A percentile compares a stretch with the other conserved stretches of the same genome.
phyloP scores from a whole-genome alignment of 169 alveolate species.

The Cryptosporidium ryanae region DNA sequence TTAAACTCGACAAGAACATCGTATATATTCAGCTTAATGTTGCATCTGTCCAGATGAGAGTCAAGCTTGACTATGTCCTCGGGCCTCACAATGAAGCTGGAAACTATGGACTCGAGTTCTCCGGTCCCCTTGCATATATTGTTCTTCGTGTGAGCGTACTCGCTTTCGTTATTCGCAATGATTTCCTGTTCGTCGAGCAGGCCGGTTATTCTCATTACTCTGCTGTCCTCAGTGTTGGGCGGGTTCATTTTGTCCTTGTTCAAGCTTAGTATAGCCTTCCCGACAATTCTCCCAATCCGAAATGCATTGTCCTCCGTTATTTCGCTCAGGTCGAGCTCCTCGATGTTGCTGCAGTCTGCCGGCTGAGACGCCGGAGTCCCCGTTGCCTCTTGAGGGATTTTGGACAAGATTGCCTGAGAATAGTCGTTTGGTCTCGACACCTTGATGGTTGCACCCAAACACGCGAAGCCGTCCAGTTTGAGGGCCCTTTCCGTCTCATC shows the following conservation, averaged over 20 bases:
- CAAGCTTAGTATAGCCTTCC: neutral
- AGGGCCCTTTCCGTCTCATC: conserved; percentile 92
- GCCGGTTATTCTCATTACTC: conserved; percentile 10
- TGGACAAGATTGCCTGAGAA: conserved; percentile 32
- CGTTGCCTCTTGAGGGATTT: neutral
- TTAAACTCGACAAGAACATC: conserved; percentile 51
- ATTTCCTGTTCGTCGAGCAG: neutral
- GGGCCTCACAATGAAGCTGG: conserved; percentile 8
- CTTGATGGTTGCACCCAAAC: conserved; percentile 89
- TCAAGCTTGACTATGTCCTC: conserved; percentile 14
- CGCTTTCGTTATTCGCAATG: conserved; percentile 4
- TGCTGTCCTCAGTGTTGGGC: conserved; percentile 3
- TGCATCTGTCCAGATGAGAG: neutral
- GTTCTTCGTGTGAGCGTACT: neutral
- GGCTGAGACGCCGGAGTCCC: neutral
- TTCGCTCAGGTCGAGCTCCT: no score
- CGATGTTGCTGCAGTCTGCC: neutral
- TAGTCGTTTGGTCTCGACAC: conserved; percentile 92
- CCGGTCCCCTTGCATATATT: conserved; percentile 24
- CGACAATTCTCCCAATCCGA: no score
- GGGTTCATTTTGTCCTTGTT: neutral
- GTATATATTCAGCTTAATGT: conserved; percentile 24
- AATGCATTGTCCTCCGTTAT: no score
- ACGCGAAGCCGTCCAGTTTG: conserved; percentile 90
- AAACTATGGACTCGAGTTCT: conserved; percentile 24